Percentiles rank a stretch among this genome's conserved stretches.
phyloP scores from a whole-genome alignment of 2,329 filamentous ascomycete species.

The Incumbomyces delicatus region DNA sequence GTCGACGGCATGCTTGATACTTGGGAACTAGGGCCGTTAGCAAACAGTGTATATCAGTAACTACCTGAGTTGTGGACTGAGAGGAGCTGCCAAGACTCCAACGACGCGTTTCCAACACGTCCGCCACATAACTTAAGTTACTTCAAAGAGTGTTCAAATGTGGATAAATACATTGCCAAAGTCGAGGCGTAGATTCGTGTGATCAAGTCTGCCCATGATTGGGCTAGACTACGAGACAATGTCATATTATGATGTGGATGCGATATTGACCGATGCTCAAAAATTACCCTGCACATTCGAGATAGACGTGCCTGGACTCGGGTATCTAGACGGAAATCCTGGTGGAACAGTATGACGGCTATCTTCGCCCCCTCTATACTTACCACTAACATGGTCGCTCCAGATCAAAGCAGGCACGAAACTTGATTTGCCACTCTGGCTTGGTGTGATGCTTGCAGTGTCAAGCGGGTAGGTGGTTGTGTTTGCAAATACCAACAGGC shows the following conservation, averaged over 20 bases:
- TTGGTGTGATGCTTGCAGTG: conserved; percentile 84
- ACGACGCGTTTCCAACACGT: too few species aligned
- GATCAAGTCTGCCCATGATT: too few species aligned
- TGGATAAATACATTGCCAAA: too few species aligned
- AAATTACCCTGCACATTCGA: conserved; percentile 96
- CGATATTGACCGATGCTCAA: conserved; percentile 49
- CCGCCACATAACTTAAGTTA: too few species aligned
- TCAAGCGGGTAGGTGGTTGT: conserved; percentile 34
- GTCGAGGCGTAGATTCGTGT: too few species aligned
- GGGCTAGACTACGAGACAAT: conserved; percentile 5
- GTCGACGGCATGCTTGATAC: conserved; percentile 24
- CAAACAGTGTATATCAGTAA: too few species aligned
- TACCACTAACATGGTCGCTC: conserved; percentile 19
- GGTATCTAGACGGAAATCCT: conserved; percentile 79
- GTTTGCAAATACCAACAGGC: background rate
- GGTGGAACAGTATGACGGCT: conserved; percentile 42
- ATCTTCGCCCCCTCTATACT: background rate
- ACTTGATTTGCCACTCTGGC: conserved; percentile 81
- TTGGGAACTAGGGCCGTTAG: too few species aligned
- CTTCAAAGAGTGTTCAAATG: too few species aligned
- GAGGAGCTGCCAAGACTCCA: too few species aligned
- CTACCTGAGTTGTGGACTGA: too few species aligned
- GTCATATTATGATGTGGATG: conserved; percentile 38
- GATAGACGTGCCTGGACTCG: conserved; percentile 74
- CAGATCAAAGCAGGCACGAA: conserved; percentile 71